These are phyloP conservation scores for Solanum bukasovii DNA, from an alignment of 257 asterid genomes.

Conservation along the genomic window DNA sequence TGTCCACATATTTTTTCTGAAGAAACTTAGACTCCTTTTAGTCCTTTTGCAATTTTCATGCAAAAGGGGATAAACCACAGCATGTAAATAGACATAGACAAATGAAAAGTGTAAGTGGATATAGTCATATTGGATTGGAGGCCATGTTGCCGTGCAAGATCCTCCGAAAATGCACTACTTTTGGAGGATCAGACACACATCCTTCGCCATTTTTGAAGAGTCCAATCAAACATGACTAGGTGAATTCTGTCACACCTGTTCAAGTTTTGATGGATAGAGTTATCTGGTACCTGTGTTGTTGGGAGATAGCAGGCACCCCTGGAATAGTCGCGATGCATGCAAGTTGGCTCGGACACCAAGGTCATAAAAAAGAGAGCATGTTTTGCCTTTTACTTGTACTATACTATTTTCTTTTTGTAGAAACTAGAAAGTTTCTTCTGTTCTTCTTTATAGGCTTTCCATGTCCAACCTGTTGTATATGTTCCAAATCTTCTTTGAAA, in stretches of 20 bases:
- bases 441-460: neutral
- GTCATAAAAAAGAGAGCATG: neutral
- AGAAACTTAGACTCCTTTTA: neutral
- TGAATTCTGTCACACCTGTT: neutral
- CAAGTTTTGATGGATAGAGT: neutral
- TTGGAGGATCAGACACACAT: neutral
- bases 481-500: neutral
- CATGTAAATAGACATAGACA: neutral
- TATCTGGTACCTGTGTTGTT: neutral
- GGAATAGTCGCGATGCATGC: neutral
- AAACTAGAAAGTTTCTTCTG: too few relatives aligned
- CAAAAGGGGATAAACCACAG: neutral
- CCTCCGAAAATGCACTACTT: neutral
- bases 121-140: neutral
- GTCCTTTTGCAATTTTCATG: neutral
- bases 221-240: neutral
- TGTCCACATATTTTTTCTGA: slow-evolving; percentile 18
- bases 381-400: neutral
- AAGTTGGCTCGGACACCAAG: neutral
- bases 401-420: neutral
- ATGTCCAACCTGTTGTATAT: too few relatives aligned
- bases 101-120: neutral
- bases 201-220: neutral
- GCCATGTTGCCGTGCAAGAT: neutral
- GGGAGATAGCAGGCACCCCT: neutral